These are phyloP conservation scores for Phanerodontia chrysosporium DNA, from an alignment of 768 basidiomycete genomes.

Conservation along the genomic window DNA sequence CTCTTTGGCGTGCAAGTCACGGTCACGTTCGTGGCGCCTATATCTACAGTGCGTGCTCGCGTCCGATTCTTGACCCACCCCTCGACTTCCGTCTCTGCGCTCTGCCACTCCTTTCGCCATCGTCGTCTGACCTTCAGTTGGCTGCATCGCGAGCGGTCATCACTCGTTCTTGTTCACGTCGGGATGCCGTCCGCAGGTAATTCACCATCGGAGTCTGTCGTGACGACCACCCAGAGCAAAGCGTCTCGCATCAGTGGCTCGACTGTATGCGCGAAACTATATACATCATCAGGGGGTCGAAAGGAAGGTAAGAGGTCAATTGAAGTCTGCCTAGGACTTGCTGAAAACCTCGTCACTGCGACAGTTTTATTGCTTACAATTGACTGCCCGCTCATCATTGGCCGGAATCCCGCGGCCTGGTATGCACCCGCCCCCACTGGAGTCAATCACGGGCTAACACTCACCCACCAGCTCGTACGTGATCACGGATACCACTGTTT, in stretches of 20 bases:
- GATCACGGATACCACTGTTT: constrained; percentile 57
- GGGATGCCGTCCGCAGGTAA: background rate
- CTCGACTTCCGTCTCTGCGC: background rate
- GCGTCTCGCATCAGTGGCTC: constrained; percentile 1
- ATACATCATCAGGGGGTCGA: constrained; percentile 54
- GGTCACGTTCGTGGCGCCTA: background rate
- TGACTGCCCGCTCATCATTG: constrained; percentile 62
- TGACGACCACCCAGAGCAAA: background rate
- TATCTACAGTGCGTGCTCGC: background rate
- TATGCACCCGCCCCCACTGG: constrained; percentile 28
- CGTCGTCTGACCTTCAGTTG: background rate
- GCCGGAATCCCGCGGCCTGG: constrained; percentile 69
- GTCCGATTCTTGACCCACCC: background rate
- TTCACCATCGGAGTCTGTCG: background rate
- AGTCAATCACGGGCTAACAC: background rate
- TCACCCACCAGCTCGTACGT: constrained; percentile 48
- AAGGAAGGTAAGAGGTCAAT: constrained; percentile 52
- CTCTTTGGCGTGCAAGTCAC: background rate
- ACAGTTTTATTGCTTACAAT: constrained; percentile 58
- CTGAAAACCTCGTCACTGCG: background rate
- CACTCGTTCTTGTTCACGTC: too few species aligned
- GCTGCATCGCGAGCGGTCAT: too few species aligned
- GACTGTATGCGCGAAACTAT: constrained; percentile 64
- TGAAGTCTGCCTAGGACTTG: background rate
- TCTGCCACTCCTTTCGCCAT: background rate